Conservation (phyloP, 768 basidiomycete genomes). For the Fistulinella prunicolor region DNA sequence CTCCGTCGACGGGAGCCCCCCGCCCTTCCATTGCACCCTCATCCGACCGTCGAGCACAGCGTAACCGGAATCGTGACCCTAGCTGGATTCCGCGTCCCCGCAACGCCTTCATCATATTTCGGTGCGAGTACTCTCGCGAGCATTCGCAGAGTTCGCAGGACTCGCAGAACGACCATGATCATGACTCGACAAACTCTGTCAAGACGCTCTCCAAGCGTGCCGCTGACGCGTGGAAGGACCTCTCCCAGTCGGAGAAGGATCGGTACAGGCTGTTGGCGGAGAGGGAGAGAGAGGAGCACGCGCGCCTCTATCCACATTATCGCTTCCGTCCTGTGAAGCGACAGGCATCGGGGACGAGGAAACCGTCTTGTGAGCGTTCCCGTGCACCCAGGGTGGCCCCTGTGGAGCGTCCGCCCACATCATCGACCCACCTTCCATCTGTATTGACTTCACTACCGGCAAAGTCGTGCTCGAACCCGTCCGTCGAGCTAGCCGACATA, state of each 20-base stretch:
- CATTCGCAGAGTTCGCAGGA: constrained; percentile 39
- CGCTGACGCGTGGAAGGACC: constrained; percentile 67
- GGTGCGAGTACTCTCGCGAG: constrained; percentile 57
- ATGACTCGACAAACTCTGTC: constrained; percentile 28
- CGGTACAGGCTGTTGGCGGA: constrained; percentile 54
- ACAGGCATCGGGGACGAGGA: constrained; percentile 20
- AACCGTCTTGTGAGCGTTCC: constrained; percentile 14
- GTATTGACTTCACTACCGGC: constrained; percentile 10
- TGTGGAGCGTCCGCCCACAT: constrained; percentile 3
- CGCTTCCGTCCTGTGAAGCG: constrained; percentile 57
- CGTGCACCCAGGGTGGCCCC: background rate
- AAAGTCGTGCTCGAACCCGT: constrained; percentile 1
- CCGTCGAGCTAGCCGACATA: background rate
- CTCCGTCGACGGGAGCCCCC: background rate
- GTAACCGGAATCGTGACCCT: constrained; percentile 46
- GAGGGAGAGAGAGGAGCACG: constrained; percentile 55
- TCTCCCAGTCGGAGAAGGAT: constrained; percentile 46
- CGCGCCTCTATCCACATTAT: constrained; percentile 57
- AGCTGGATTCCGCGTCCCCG: constrained; percentile 65
- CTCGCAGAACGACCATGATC: constrained; percentile 28
- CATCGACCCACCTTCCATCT: constrained; percentile 11
- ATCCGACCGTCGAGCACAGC: constrained; percentile 38
- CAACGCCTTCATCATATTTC: constrained; percentile 72
- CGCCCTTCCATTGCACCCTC: constrained; percentile 29
- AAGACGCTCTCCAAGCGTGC: constrained; percentile 75